Evolutionary conservation across 208 protist species (phyloP).

Genomic region (Acanthamoeba quina): DNA sequence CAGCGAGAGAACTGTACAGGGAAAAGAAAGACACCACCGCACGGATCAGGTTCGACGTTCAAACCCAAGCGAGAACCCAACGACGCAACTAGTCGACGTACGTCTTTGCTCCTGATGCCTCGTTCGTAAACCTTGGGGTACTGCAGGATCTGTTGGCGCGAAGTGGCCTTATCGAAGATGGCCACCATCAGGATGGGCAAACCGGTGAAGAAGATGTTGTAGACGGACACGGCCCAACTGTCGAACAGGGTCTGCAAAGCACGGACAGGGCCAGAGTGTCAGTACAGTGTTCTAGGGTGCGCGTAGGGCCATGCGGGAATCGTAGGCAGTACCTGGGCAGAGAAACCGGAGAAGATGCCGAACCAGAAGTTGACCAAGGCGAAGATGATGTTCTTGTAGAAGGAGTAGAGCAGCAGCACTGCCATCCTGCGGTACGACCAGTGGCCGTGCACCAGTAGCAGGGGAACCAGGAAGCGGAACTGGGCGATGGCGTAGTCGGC

Average conservation of each 20-base stretch:
- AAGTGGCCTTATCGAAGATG: constrained; percentile 89
- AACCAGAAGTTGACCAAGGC: constrained; percentile 94
- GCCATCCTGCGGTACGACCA: constrained; percentile 96
- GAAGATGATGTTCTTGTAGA: constrained; percentile 98
- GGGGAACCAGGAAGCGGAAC: constrained; percentile 88
- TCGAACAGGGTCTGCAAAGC: constrained; percentile 80
- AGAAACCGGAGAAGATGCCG: constrained; percentile 93
- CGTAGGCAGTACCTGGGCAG: constrained; percentile 88
- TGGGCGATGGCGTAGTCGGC: constrained; percentile 90
- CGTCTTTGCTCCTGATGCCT: constrained; percentile 59
- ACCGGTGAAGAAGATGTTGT: constrained; percentile 92
- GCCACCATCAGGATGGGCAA: constrained; percentile 90
- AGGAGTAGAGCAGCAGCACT: constrained; percentile 95
- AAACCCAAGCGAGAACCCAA: neutral
- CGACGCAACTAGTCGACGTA: neutral
- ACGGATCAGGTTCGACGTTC: neutral
- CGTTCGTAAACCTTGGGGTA: constrained; percentile 58
- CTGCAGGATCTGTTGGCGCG: constrained; percentile 23
- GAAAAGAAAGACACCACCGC: neutral
- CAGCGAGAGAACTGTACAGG: constrained; percentile 9
- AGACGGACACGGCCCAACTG: constrained; percentile 79
- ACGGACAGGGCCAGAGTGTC: neutral
- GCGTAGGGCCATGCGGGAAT: neutral
- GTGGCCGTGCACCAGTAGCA: constrained; percentile 96
- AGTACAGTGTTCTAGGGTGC: neutral